Evolutionary conservation across 75 land plant genomes (phyloP), one percentile per base, ranked within the genome.

Genomic region (Pseudotsuga menziesii): DNA sequence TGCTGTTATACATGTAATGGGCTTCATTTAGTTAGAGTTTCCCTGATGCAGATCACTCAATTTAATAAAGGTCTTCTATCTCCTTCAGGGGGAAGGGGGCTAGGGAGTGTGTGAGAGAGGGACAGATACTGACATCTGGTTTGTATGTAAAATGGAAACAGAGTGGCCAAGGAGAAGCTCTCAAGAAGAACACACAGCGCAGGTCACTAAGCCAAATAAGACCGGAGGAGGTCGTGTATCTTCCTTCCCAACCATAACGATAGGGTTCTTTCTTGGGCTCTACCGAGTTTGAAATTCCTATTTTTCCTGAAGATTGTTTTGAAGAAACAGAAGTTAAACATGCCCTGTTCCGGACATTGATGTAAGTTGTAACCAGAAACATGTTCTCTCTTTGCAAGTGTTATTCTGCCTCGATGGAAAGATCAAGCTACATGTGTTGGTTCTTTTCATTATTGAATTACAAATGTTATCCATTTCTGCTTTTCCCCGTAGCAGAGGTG

Each of bases 121-220:
- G 52, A 48, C 11, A 8, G 52, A 9, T 8, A 48, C 52, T 48
- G 52, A 48, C 52, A 48, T 67, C 39, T 6, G 19, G 4, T 29
- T 23, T 29, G 19, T 13, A 35, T 67, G 36, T 67, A 20, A 39
- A 67, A 67, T 39, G 8, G 11, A 20, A n/a, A 20, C 71, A 67
- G 71, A 67, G 71, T 19, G 71, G 48, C 44, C 44, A 67, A 67
- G 48, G 71, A 32, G 71, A 35, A 20, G 39, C 71, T n/a, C 2
- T 2, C 9, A 67, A 67, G 71, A 63, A 63, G 39, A 67, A 67
- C 48, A 67, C 23, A 20, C 71, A 67, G 44, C 71, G 44, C 71
- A 67, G 71, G 39, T 9, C 20, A 20, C 48, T n/a, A n/a, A 6
- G 23, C 20, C 71, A 39, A 36, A 67, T 67, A 67, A 67, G 20